These are phyloP conservation scores for Coemansia pectinata DNA, from an alignment of 192 early-diverging fungal species.

Conservation along the genomic window DNA sequence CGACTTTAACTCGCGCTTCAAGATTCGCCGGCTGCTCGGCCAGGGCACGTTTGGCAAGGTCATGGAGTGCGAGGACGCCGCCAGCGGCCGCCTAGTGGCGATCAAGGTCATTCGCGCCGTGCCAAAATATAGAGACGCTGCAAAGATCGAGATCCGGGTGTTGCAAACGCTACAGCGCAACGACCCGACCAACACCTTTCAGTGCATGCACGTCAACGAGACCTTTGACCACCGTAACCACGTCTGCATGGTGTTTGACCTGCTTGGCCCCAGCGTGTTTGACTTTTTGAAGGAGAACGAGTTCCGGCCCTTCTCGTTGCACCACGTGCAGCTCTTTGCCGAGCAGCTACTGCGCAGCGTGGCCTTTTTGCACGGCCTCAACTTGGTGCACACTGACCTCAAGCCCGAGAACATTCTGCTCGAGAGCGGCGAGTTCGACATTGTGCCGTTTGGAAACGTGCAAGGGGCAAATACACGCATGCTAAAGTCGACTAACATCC, in stretches of 20 bases:
- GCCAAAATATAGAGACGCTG: slow-evolving; percentile 94
- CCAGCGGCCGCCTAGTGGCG: slow-evolving; percentile 62
- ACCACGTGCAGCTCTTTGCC: slow-evolving; percentile 85
- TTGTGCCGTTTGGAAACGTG: slow-evolving; percentile 59
- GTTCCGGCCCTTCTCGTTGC: slow-evolving; percentile 83
- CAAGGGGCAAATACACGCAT: slow-evolving; percentile 60
- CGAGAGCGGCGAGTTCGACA: slow-evolving; percentile 60
- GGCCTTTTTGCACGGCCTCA: slow-evolving; percentile 85
- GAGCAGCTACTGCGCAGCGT: slow-evolving; percentile 84
- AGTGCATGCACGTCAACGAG: slow-evolving; percentile 85
- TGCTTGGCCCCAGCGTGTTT: slow-evolving; percentile 84
- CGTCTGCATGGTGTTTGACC: slow-evolving; percentile 98
- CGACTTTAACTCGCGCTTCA: slow-evolving; percentile 78
- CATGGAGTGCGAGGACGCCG: slow-evolving; percentile 79
- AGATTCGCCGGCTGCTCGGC: slow-evolving; percentile 82
- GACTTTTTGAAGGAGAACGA: slow-evolving; percentile 95
- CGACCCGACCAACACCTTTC: slow-evolving; percentile 79
- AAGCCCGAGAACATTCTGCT: slow-evolving; percentile 96
- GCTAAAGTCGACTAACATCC: slow-evolving; percentile 72
- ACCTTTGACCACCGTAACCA: slow-evolving; percentile 90
- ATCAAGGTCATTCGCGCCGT: slow-evolving; percentile 94
- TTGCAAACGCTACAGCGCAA: slow-evolving; percentile 73
- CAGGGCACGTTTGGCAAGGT: slow-evolving; percentile 99
- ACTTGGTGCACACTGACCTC: slow-evolving; percentile 93
- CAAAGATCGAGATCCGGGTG: slow-evolving; percentile 85